Evolutionary conservation across 441 rosid genomes (phyloP).

Genomic region (Pelargonium citronellum): DNA sequence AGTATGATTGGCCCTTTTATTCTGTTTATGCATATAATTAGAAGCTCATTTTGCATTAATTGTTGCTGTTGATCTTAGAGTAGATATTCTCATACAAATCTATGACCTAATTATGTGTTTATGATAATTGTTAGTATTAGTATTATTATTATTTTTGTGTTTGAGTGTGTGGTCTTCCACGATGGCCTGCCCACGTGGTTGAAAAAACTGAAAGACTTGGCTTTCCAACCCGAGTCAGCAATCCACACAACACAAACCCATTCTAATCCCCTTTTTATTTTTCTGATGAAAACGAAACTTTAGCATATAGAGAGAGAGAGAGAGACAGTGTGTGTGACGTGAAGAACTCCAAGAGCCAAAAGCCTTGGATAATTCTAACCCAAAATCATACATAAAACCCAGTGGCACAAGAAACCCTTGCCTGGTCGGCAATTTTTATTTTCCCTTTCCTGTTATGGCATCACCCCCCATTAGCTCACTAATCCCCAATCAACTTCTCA

Average conservation of each 20-base stretch:
- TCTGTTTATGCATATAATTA: no score
- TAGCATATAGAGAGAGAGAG: neutral
- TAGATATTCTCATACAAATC: no score
- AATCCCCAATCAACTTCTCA: conserved; percentile 13
- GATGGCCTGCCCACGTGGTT: conserved; percentile 59
- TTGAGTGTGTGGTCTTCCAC: conserved; percentile 35
- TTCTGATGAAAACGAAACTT: conserved; percentile 20
- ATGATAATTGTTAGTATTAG: no score
- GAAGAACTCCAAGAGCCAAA: conserved; percentile 38
- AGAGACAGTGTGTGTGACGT: conserved; percentile 29
- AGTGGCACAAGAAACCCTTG: conserved; percentile 44
- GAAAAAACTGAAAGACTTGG: conserved; percentile 26
- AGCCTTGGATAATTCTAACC: conserved; percentile 24
- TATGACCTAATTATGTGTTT: no score
- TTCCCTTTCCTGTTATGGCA: conserved; percentile 25
- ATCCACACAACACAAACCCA: conserved; percentile 26
- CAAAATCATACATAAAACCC: conserved; percentile 18
- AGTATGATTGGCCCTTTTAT: no score
- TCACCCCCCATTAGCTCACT: conserved; percentile 14
- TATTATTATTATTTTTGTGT: conserved; percentile 6
- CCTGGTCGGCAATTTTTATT: conserved; percentile 36
- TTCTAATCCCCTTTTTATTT: conserved; percentile 2
- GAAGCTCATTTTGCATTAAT: no score
- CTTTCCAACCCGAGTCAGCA: conserved; percentile 40
- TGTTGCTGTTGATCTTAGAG: no score